A percentile compares a stretch with the other conserved stretches of the same genome.
These are phyloP conservation scores for Aspergillus sp. DNA, from an alignment of 2,329 filamentous ascomycete species.

Conservation along the genomic window DNA sequence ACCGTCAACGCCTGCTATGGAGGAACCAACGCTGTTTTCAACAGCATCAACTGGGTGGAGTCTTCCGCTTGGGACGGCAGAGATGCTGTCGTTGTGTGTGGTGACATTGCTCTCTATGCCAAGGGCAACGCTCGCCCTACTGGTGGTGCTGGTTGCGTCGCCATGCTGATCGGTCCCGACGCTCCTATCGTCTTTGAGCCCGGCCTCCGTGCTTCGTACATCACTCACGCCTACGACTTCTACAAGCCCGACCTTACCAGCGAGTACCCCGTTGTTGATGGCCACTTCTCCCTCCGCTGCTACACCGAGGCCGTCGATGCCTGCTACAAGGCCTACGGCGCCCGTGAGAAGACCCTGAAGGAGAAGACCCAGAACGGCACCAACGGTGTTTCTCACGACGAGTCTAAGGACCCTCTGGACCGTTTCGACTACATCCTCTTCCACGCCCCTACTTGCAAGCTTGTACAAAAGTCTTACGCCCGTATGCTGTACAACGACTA, in stretches of 20 bases:
- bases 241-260: slow-evolving; percentile 87
- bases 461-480: slow-evolving; percentile 81
- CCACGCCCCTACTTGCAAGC: slow-evolving; percentile 84
- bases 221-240: slow-evolving; percentile 84
- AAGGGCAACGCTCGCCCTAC: slow-evolving; percentile 80
- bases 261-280: slow-evolving; percentile 84
- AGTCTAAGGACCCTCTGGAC: slow-evolving; percentile 65
- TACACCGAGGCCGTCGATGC: slow-evolving; percentile 78
- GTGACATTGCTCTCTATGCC: slow-evolving; percentile 82
- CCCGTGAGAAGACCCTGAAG: slow-evolving; percentile 65
- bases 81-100: slow-evolving; percentile 75
- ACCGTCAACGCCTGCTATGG: slow-evolving; percentile 85
- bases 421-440: slow-evolving; percentile 82
- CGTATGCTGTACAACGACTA: slow-evolving; percentile 86
- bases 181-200: slow-evolving; percentile 75
- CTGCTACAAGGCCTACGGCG: slow-evolving; percentile 78
- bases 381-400: slow-evolving; percentile 48
- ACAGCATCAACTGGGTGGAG: slow-evolving; percentile 81
- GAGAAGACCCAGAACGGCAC: slow-evolving; percentile 43
- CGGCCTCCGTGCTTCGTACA: slow-evolving; percentile 75
- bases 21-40: slow-evolving; percentile 81
- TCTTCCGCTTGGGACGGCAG: slow-evolving; percentile 84
- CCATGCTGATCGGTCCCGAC: slow-evolving; percentile 75
- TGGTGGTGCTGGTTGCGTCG: slow-evolving; percentile 75
- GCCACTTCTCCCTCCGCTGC: slow-evolving; percentile 79